A percentile compares a stretch with the other conserved stretches of the same genome.
phyloP scores from a whole-genome alignment of 1,284 basidiomycete species.

The Ganoderma leucocontextum region DNA sequence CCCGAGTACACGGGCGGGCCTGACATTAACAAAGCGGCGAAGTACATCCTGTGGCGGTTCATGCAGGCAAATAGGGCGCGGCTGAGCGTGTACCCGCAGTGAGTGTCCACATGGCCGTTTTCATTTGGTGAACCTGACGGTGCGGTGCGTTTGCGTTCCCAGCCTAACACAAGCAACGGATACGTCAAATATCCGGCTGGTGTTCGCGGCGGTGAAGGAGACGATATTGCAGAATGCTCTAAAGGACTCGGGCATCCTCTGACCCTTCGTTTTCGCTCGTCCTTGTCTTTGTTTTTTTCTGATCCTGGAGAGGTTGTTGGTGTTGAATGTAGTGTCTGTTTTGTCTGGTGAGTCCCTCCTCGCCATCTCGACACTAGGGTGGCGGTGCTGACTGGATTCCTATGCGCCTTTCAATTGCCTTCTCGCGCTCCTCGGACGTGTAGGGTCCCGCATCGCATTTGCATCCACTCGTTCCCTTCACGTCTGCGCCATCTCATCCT shows the following conservation, averaged over 20 bases:
- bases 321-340: constrained; percentile 19
- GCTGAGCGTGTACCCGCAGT: constrained; percentile 94
- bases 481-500: constrained; percentile 13
- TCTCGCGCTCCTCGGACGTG: background rate
- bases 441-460: constrained; percentile 21
- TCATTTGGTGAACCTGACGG: background rate
- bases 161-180: constrained; percentile 86
- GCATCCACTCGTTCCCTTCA: constrained; percentile 24
- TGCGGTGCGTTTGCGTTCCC: constrained; percentile 7
- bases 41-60: constrained; percentile 97
- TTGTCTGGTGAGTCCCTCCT: constrained; percentile 22
- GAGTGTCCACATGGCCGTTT: constrained; percentile 44
- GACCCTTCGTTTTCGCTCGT: constrained; percentile 14
- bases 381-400: constrained; percentile 6
- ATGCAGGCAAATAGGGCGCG: constrained; percentile 94
- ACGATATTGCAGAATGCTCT: constrained; percentile 93
- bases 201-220: constrained; percentile 97
- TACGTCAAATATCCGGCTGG: constrained; percentile 85
- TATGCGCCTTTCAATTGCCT: too few relatives aligned
- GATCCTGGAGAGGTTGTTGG: constrained; percentile 8
- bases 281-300: background rate
- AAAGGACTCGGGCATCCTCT: constrained; percentile 84
- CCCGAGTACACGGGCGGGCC: constrained; percentile 94
- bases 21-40: constrained; percentile 97
- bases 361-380: background rate